phyloP scores from a whole-genome alignment of 2,329 filamentous ascomycete genomes.

The Bipolaris gigantea region DNA sequence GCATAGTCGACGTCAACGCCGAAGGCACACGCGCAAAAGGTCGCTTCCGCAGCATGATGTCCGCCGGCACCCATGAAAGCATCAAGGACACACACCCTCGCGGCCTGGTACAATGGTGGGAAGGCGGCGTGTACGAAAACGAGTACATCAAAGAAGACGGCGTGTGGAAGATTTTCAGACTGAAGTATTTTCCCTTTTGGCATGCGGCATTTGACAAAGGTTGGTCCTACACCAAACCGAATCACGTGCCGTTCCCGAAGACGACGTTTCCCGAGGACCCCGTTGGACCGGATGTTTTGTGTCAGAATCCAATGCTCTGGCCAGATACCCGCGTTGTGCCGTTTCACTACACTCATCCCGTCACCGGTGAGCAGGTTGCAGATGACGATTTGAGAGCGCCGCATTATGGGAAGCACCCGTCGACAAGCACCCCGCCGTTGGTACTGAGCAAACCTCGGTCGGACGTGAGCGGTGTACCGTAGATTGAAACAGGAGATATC shows the following conservation, averaged over 20 bases:
- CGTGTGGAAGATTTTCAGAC: constrained; percentile 58
- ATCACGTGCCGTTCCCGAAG: constrained; percentile 57
- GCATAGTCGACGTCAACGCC: constrained; percentile 56
- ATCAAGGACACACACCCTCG: constrained; percentile 56
- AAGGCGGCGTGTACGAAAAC: constrained; percentile 62
- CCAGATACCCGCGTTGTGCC: constrained; percentile 59
- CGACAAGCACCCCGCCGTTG: constrained; percentile 48
- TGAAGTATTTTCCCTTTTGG: constrained; percentile 62
- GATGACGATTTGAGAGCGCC: constrained; percentile 56
- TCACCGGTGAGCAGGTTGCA: constrained; percentile 51
- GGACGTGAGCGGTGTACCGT: constrained; percentile 7
- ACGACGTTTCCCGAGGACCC: constrained; percentile 55
- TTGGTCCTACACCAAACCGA: constrained; percentile 57
- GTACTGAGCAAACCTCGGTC: constrained; percentile 42
- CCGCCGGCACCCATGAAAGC: constrained; percentile 57
- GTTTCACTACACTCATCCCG: constrained; percentile 57
- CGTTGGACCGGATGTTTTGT: constrained; percentile 56
- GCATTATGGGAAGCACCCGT: constrained; percentile 48
- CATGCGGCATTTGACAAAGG: constrained; percentile 56
- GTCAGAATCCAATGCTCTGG: constrained; percentile 60
- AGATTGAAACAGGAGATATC: constrained; percentile 16
- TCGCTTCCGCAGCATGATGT: constrained; percentile 60
- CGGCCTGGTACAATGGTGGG: constrained; percentile 61
- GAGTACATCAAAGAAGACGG: constrained; percentile 61
- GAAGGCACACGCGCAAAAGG: constrained; percentile 54